Percentiles rank a stretch among this genome's conserved stretches.
These are phyloP conservation scores for Sanghuangporus baumii DNA, from an alignment of 1,284 basidiomycete species.

Conservation along the genomic window DNA sequence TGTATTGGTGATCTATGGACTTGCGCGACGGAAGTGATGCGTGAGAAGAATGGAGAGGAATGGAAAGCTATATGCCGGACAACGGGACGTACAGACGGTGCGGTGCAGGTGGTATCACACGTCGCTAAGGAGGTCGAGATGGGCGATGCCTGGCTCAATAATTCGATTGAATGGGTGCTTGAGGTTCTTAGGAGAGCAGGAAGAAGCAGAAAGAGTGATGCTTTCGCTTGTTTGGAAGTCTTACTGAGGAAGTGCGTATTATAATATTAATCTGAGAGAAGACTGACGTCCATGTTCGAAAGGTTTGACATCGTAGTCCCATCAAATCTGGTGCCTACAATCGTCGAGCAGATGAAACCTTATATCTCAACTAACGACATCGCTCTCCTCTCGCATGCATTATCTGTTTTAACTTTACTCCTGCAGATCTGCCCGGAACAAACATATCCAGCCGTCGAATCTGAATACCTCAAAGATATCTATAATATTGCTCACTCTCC, in stretches of 20 bases:
- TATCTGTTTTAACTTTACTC: constrained; percentile 67
- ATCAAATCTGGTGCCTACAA: constrained; percentile 47
- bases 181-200: constrained; percentile 77
- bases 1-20: constrained; percentile 85
- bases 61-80: constrained; percentile 80
- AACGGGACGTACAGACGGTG: constrained; percentile 66
- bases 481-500: constrained; percentile 75
- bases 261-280: constrained; percentile 7
- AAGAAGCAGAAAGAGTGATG: constrained; percentile 71
- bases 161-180: constrained; percentile 74
- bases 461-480: constrained; percentile 60
- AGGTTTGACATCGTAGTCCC: constrained; percentile 69
- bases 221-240: constrained; percentile 76
- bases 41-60: constrained; percentile 56
- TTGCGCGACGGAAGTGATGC: constrained; percentile 71
- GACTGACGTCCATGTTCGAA: constrained; percentile 18
- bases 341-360: constrained; percentile 69
- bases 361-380: constrained; percentile 74
- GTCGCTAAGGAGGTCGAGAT: constrained; percentile 66
- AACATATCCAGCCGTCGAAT: constrained; percentile 70
- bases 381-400: constrained; percentile 69
- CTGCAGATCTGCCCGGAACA: constrained; percentile 59
- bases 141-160: constrained; percentile 74
- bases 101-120: constrained; percentile 66
- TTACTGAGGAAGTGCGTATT: constrained; percentile 56